Evolutionary conservation across 352 stramenopile species (phyloP), one percentile per base, ranked within the genome.

Genomic region (Phytophthora agathidicida): DNA sequence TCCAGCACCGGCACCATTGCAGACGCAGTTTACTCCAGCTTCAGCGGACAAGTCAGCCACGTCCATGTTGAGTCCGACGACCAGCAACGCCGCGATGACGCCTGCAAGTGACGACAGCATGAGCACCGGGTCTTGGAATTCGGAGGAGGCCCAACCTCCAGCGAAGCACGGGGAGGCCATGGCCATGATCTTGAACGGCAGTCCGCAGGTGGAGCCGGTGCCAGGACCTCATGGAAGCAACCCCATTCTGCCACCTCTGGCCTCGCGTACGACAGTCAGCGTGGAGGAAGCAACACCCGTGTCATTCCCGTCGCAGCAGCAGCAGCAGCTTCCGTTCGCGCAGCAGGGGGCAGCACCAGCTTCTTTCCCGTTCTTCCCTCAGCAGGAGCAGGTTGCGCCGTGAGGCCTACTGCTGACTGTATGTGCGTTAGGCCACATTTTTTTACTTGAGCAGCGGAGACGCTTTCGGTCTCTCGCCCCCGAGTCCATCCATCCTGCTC

Each of bases 151-250:
- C 7, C 49, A 70, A 20, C 24, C 50, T 20, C 46, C 58, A 9
- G 42, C 44, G 11, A 63, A 73, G 42, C 68, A 73, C 23, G 57
- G 72, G 7, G 79, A 91, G 54, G 71, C 77, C 23, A 89, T 90
- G 77, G 75, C 80, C 22, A 83, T 89, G 80, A 86, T 89, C 50
- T 77, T 90, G 44, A 90, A 89, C 54, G 79, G 76, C 30, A 89
- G 80, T 39, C 75, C 77, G 11, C 53, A 75, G 41, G 63, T 79
- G 20, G 50, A 65, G 13, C 75, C 76, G 16, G 51, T 41, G 23
- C 20, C 19, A 17, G 41, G 46, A 16, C 59, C 36, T 48, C 47
- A 50, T 17, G 32, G 48, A n/a, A 50, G 45, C 19, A 59, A 50
- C 38, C 22, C 43, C 2, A 16, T 30, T 26, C 54, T 71, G 23